These are phyloP conservation scores for Aspergillus neotritici DNA, from an alignment of 2,329 filamentous ascomycete genomes.

Conservation along the genomic window DNA sequence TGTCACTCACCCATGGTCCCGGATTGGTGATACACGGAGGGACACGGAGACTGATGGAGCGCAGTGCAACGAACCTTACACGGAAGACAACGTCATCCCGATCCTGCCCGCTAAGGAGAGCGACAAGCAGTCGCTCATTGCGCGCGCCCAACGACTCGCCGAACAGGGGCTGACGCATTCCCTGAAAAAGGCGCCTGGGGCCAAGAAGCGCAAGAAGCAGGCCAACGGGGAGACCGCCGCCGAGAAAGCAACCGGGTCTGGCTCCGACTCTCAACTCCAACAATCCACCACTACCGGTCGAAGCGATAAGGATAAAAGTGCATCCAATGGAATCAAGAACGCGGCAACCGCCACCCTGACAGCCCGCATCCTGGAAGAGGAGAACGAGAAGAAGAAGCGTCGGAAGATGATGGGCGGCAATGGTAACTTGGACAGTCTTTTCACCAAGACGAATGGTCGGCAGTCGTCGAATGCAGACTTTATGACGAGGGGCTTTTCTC, in stretches of 20 bases:
- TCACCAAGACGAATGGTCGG: conserved; percentile 42
- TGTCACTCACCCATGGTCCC: conserved; percentile 15
- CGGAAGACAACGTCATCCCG: conserved; percentile 69
- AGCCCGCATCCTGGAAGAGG: conserved; percentile 78
- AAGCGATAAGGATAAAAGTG: conserved; percentile 24
- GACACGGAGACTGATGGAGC: background rate
- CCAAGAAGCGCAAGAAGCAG: conserved; percentile 71
- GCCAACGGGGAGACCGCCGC: conserved; percentile 36
- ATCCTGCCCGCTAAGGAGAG: conserved; percentile 67
- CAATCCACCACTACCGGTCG: conserved; percentile 16
- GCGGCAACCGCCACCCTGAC: conserved; percentile 78
- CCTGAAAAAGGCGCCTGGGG: conserved; percentile 68
- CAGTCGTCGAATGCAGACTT: conserved; percentile 47
- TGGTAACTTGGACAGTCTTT: conserved; percentile 52
- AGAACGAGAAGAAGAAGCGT: conserved; percentile 74
- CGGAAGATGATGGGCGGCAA: conserved; percentile 62
- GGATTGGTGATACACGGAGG: background rate
- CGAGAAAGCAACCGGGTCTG: conserved; percentile 32
- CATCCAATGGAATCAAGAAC: conserved; percentile 70
- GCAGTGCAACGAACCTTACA: conserved; percentile 70
- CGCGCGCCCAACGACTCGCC: conserved; percentile 63
- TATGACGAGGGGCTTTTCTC: conserved; percentile 54
- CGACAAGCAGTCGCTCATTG: conserved; percentile 63
- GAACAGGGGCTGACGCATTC: conserved; percentile 74
- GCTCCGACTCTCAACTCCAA: conserved; percentile 25